Evolutionary conservation across 257 asterid species (phyloP).

Genomic region (Linaria vulgaris): DNA sequence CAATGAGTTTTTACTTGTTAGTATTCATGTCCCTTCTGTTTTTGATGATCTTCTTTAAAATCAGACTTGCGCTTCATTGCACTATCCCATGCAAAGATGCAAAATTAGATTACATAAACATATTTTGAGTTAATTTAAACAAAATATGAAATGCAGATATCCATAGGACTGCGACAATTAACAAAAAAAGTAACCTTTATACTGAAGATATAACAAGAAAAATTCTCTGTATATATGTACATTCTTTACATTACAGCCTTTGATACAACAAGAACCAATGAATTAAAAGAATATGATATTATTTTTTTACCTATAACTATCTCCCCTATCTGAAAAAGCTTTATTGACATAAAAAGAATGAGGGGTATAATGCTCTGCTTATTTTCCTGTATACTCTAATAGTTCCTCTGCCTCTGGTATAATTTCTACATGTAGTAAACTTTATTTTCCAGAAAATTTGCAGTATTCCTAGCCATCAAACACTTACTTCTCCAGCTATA

Average conservation of each 20-base stretch:
- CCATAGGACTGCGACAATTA: too few species aligned
- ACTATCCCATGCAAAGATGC: too few species aligned
- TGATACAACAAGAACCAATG: conserved; percentile 34
- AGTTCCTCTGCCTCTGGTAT: conserved; percentile 7
- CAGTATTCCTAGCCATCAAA: not conserved
- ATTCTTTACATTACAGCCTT: conserved; percentile 7
- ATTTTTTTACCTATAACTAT: conserved; percentile 12
- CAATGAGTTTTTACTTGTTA: too few species aligned
- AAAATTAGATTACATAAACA: too few species aligned
- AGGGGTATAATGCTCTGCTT: conserved; percentile 17
- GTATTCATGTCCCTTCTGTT: too few species aligned
- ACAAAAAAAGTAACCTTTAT: too few species aligned
- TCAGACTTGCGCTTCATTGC: too few species aligned
- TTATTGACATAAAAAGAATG: not conserved
- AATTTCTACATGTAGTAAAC: not conserved
- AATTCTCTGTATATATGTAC: conserved; percentile 27
- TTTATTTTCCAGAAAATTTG: too few species aligned
- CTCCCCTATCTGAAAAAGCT: conserved; percentile 19
- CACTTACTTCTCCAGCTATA: conserved; percentile 16
- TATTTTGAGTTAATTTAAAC: too few species aligned
- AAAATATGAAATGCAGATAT: too few species aligned
- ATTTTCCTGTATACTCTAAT: not conserved
- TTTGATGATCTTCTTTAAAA: too few species aligned
- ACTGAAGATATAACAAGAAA: not conserved
- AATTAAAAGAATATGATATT: conserved; percentile 22